These are phyloP conservation scores for Xylariomycetidae sp. DNA, from an alignment of 2,329 filamentous ascomycete genomes.

Conservation along the genomic window DNA sequence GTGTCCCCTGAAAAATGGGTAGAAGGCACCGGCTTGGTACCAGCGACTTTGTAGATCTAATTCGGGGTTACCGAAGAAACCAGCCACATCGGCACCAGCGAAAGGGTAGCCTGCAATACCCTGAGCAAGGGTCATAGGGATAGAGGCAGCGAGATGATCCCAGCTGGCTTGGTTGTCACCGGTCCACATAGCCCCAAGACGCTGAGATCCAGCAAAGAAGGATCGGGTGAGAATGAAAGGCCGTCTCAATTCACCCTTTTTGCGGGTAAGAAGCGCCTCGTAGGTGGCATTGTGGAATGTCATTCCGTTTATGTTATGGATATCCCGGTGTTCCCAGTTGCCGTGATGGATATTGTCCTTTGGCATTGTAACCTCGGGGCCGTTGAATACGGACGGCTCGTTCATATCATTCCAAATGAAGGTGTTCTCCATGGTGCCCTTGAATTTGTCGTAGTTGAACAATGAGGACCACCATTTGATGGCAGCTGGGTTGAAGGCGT, in stretches of 20 bases:
- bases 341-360: conserved; percentile 93
- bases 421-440: conserved; percentile 78
- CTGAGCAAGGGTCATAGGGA: conserved; percentile 91
- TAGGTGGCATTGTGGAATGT: conserved; percentile 95
- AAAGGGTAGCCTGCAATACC: conserved; percentile 93
- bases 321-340: conserved; percentile 92
- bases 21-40: conserved; percentile 96
- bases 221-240: conserved; percentile 92
- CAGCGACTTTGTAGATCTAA: conserved; percentile 88
- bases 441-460: conserved; percentile 85
- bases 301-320: conserved; percentile 94
- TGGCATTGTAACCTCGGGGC: conserved; percentile 96
- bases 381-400: conserved; percentile 97
- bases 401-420: conserved; percentile 99
- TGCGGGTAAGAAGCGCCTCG: conserved; percentile 75
- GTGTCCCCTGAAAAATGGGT: conserved; percentile 96
- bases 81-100: conserved; percentile 89
- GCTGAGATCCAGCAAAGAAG: conserved; percentile 88
- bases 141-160: conserved; percentile 81
- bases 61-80: conserved; percentile 95
- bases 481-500: conserved; percentile 90
- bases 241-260: conserved; percentile 77
- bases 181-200: conserved; percentile 95
- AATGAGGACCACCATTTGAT: conserved; percentile 86
- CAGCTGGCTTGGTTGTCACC: conserved; percentile 94